A percentile compares a stretch with the other conserved stretches of the same genome.
These are phyloP conservation scores for Solanum rostratum DNA, from an alignment of 257 asterid genomes.

Conservation along the genomic window DNA sequence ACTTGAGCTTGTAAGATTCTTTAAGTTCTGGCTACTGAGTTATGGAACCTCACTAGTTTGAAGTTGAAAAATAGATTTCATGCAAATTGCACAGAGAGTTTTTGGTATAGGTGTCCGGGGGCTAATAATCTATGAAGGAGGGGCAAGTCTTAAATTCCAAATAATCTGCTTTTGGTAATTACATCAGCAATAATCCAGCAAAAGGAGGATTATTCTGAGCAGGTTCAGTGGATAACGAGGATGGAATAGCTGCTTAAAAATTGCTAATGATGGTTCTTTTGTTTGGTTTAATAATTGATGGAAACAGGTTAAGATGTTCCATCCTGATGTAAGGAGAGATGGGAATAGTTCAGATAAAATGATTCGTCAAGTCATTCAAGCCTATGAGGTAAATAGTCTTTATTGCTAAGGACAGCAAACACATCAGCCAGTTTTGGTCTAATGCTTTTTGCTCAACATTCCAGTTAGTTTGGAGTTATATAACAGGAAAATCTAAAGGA, in stretches of 20 bases:
- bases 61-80: background rate
- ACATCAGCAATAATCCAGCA: background rate
- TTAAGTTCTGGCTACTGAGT: background rate
- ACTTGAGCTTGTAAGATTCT: background rate
- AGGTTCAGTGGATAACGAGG: background rate
- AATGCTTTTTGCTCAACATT: background rate
- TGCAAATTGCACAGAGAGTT: background rate
- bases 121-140: background rate
- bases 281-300: background rate
- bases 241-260: background rate
- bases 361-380: constrained; percentile 79
- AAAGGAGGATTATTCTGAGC: background rate
- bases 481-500: background rate
- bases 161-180: background rate
- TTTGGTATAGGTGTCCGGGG: background rate
- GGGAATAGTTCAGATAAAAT: constrained; percentile 45
- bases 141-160: background rate
- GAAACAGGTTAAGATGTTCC: constrained; percentile 67
- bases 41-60: background rate
- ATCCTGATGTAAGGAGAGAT: constrained; percentile 61
- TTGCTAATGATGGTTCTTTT: background rate
- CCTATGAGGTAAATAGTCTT: constrained; percentile 50
- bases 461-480: background rate
- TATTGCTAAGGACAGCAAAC: background rate
- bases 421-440: background rate